Conservation (phyloP, 176 grass and related monocot genomes). For the Oryza longistaminata region DNA sequence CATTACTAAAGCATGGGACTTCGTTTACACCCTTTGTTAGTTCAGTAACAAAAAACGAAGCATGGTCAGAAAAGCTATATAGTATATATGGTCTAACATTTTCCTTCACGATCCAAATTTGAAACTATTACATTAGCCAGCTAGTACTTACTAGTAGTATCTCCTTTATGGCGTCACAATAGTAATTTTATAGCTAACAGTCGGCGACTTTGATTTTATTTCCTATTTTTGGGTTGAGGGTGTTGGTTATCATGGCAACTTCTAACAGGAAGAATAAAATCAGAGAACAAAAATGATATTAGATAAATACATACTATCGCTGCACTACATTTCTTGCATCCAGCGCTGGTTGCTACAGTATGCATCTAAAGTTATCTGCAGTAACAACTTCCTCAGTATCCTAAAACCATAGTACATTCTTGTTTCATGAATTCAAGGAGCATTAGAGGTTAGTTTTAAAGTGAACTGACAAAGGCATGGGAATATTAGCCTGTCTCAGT, state of each 20-base stretch:
- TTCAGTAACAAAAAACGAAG: slow-evolving; percentile 6
- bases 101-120: neutral
- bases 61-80: neutral
- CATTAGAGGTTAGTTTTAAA: neutral
- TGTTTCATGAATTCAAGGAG: neutral
- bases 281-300: neutral
- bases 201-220: too few species aligned
- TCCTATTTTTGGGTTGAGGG: too few species aligned
- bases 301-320: neutral
- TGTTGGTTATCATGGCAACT: too few species aligned
- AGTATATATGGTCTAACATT: neutral
- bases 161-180: too few species aligned
- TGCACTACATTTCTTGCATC: neutral
- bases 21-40: neutral
- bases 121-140: neutral
- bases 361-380: neutral
- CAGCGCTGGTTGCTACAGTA: neutral
- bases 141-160: too few species aligned
- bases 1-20: neutral
- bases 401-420: neutral
- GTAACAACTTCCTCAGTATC: neutral
- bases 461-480: neutral
- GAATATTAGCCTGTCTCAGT: neutral
- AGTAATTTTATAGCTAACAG: too few species aligned
- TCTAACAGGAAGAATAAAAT: too few species aligned